These are phyloP conservation scores for Sabuloglossum arenarium DNA, from an alignment of 495 filamentous ascomycete genomes.

Conservation along the genomic window DNA sequence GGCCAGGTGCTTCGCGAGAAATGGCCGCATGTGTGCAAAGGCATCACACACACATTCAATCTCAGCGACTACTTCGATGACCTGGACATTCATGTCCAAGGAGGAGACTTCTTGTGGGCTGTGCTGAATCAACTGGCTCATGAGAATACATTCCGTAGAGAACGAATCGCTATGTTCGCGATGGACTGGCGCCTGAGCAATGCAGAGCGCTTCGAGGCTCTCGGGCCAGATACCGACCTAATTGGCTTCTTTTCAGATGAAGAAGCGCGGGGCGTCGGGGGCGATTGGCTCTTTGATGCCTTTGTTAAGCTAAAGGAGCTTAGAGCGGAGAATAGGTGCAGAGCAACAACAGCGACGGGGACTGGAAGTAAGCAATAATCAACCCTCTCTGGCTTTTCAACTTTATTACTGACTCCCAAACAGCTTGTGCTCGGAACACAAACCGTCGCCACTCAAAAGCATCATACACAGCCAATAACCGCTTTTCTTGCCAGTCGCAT, in stretches of 20 bases:
- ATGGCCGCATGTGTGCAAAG: neutral
- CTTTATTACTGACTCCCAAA: neutral
- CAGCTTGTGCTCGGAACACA: neutral
- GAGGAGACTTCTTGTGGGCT: neutral
- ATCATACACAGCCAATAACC: neutral
- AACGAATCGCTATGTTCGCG: neutral
- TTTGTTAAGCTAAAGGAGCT: constrained; percentile 2
- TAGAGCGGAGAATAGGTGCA: neutral
- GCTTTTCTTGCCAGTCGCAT: neutral
- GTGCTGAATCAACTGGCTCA: neutral
- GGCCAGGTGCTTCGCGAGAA: neutral
- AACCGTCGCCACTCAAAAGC: neutral
- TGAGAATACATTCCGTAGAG: neutral
- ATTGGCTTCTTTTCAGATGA: constrained; percentile 10
- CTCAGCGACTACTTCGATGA: constrained; percentile 5
- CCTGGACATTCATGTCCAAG: constrained; percentile 2
- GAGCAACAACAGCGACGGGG: neutral
- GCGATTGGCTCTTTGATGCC: constrained; percentile 11
- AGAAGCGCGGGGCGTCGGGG: constrained; percentile 8
- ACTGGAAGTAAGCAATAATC: neutral
- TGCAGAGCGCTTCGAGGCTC: neutral
- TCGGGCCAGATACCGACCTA: neutral
- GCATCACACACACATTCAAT: neutral
- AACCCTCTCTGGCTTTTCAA: neutral
- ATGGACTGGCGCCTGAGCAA: neutral